These are phyloP conservation scores for Saprolegnia diclina DNA, from an alignment of 352 stramenopile species.

Conservation along the genomic window DNA sequence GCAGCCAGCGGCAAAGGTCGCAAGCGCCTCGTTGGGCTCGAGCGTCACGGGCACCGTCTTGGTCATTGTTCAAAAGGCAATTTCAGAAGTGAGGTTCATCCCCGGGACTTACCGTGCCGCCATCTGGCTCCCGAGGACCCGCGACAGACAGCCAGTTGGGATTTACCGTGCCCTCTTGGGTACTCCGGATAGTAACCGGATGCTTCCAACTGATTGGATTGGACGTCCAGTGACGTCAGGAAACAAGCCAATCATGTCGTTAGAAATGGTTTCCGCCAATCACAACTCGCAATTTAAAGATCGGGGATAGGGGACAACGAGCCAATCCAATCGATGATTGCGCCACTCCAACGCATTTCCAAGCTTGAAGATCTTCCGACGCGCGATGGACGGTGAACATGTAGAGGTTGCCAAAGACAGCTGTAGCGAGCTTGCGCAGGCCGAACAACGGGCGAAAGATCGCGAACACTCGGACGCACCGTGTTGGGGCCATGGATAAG, in stretches of 20 bases:
- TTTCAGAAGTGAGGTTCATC: not conserved
- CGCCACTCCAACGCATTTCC: not conserved
- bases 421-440: too few relatives aligned
- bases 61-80: slow-evolving; percentile 8
- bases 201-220: not conserved
- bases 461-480: not conserved
- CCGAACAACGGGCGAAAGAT: not conserved
- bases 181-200: not conserved
- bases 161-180: not conserved
- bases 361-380: not conserved
- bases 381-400: too few relatives aligned
- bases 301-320: not conserved
- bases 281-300: not conserved
- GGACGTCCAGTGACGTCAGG: not conserved
- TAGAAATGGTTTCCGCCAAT: not conserved
- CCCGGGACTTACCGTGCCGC: not conserved
- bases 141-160: not conserved
- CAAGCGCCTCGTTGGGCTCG: slow-evolving; percentile 35
- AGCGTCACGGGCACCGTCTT: slow-evolving; percentile 15
- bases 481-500: too few relatives aligned
- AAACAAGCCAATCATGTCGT: not conserved
- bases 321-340: not conserved
- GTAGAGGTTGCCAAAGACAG: too few relatives aligned
- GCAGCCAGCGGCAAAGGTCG: slow-evolving; percentile 95
- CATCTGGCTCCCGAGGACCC: not conserved